A percentile compares a stretch with the other conserved stretches of the same genome.
phyloP scores from a whole-genome alignment of 768 basidiomycete genomes.

The Suillus tomentosus region DNA sequence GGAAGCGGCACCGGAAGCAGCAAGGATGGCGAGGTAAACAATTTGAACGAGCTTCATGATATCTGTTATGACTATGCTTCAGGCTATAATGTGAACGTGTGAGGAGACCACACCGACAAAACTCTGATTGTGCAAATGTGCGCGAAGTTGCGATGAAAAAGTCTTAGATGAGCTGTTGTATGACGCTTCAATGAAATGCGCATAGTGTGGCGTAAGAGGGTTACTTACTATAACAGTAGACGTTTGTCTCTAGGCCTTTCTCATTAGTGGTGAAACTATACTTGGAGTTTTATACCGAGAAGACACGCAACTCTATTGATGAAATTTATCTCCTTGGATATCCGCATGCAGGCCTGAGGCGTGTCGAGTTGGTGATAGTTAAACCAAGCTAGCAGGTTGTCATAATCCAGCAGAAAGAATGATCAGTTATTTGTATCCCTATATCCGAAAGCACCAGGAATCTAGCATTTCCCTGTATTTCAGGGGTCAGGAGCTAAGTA shows the following conservation, averaged over 20 bases:
- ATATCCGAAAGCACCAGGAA: too few relatives aligned
- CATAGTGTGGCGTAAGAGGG: too few relatives aligned
- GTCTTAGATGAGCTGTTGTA: background rate
- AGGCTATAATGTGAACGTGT: background rate
- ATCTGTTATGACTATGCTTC: background rate
- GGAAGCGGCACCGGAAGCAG: slow-evolving; percentile 24
- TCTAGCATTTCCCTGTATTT: too few relatives aligned
- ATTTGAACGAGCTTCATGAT: background rate
- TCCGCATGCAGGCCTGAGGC: background rate
- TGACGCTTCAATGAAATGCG: background rate
- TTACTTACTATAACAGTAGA: background rate
- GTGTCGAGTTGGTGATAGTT: too few relatives aligned
- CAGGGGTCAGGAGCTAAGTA: too few relatives aligned
- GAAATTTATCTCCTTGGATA: background rate
- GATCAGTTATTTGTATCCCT: too few relatives aligned
- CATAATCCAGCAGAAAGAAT: too few relatives aligned
- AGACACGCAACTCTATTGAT: background rate
- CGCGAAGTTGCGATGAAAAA: background rate
- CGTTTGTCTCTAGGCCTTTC: background rate
- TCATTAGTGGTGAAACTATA: background rate
- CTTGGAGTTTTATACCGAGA: too few relatives aligned
- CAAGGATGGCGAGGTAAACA: slow-evolving; percentile 19
- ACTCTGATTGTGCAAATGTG: background rate
- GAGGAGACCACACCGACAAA: background rate
- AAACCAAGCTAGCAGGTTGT: too few relatives aligned